Percentiles rank a stretch among this genome's conserved stretches.
phyloP scores from a whole-genome alignment of 2,329 filamentous ascomycete species.

The Aspergillus arachidicola region DNA sequence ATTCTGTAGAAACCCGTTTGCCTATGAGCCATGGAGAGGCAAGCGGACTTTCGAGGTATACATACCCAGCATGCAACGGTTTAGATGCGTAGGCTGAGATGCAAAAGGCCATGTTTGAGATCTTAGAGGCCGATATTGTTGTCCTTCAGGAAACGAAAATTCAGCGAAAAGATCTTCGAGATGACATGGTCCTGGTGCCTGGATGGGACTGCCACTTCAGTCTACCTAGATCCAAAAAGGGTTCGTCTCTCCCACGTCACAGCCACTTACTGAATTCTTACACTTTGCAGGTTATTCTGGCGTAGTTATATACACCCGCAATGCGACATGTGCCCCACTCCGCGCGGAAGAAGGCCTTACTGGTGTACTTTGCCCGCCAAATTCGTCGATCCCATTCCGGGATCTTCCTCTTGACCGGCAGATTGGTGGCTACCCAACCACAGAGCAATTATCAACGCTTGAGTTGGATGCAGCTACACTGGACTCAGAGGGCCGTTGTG shows the following conservation, averaged over 20 bases:
- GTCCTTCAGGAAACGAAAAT: conserved; percentile 97
- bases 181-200: conserved; percentile 93
- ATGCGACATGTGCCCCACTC: conserved; percentile 79
- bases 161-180: conserved; percentile 83
- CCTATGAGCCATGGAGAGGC: conserved; percentile 80
- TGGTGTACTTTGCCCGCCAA: conserved; percentile 74
- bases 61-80: not conserved
- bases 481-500: conserved; percentile 88
- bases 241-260: conserved; percentile 45
- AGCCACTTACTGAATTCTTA: conserved; percentile 7
- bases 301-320: conserved; percentile 93
- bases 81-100: not conserved
- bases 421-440: conserved; percentile 85
- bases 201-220: conserved; percentile 98
- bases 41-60: conserved; percentile 68
- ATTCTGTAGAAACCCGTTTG: conserved; percentile 71
- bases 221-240: conserved; percentile 90
- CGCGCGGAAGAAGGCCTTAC: conserved; percentile 93
- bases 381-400: conserved; percentile 69
- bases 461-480: conserved; percentile 69
- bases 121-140: conserved; percentile 87
- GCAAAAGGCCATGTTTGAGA: conserved; percentile 84
- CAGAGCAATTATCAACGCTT: conserved; percentile 64
- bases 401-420: conserved; percentile 72
- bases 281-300: conserved; percentile 77